Base-by-base conservation (phyloP, 306 rosid genomes). In the Ziziphus jujuba region DNA sequence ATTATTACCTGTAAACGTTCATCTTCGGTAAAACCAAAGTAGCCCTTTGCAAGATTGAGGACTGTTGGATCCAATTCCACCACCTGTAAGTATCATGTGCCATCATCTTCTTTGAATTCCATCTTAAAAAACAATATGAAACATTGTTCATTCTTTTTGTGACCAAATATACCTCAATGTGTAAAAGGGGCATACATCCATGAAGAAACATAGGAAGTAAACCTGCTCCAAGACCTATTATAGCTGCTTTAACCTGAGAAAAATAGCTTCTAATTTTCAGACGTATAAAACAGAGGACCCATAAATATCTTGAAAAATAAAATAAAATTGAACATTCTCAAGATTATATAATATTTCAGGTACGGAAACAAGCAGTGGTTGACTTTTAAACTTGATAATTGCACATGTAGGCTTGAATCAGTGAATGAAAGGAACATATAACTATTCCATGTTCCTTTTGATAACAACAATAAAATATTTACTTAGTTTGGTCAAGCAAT, bases 171-270 rank as follows among this genome's bases (percentile, higher is more conserved):
- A 92, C 98, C 98, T 92, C 96, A 58, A 90, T 71, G 70, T 87
- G 89, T 82, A 92, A 55, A 69, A 86, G 75, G 54, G 77, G 86
- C 74, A 87, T 78, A 73, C 97, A 87, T 34, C 83, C 83, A 61
- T 80, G 91, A 83, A 92, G 97, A 72, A 92, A 89, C 97, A 90
- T 92, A 19, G 98, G 96, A 74, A 92, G 88, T 78, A 92, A 81
- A 71, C 98, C 98, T 20, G 98, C 98, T 74, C 98, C 98, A 73
- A 92, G 98, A 73, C 98, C 98, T 28, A 92, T 56, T 65, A 90
- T 68, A 68, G 84, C 87, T 62, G 93, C 84, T 72, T 86, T 90
- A 59, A 86, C 93, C 98, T 92, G 84, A 81, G 69, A 84, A 75
- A 67, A 47, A 67, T 50, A 67, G 68, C 59, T 74, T 22, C 23